These are phyloP conservation scores for Didymella pomorum DNA, from an alignment of 2,329 filamentous ascomycete species.

Conservation along the genomic window DNA sequence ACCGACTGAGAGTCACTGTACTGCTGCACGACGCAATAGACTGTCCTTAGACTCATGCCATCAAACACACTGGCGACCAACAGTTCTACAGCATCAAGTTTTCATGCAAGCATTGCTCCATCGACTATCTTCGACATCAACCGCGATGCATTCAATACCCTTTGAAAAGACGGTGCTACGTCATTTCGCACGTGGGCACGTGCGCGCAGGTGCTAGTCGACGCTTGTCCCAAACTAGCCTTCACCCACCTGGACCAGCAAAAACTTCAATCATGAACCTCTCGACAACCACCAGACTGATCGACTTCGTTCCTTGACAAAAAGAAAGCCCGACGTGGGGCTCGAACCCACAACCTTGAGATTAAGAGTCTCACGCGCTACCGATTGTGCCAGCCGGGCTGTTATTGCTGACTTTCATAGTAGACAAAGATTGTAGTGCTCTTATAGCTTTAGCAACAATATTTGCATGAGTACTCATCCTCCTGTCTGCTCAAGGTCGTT, in stretches of 20 bases:
- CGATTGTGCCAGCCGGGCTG: slow-evolving; percentile 18
- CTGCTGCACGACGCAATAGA: no score
- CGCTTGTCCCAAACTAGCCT: background rate
- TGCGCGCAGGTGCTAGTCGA: background rate
- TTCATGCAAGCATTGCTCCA: no score
- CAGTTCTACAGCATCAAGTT: no score
- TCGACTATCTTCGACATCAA: no score
- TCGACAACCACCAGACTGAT: background rate
- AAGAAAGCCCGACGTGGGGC: slow-evolving; percentile 15
- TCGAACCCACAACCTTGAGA: slow-evolving; percentile 20
- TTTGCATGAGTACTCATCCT: background rate
- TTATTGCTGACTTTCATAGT: background rate
- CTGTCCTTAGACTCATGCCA: no score
- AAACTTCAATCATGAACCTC: background rate
- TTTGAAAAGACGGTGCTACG: background rate
- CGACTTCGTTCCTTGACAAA: background rate
- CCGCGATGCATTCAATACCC: background rate
- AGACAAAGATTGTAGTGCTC: no score
- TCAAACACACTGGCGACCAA: no score
- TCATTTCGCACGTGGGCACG: background rate
- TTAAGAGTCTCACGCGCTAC: slow-evolving; percentile 20
- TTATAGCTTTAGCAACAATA: no score
- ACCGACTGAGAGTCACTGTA: no score
- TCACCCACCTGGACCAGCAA: background rate
- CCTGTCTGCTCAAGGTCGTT: background rate